Conservation (phyloP, 148 eudicot species). For the Fallopia convolvulus region DNA sequence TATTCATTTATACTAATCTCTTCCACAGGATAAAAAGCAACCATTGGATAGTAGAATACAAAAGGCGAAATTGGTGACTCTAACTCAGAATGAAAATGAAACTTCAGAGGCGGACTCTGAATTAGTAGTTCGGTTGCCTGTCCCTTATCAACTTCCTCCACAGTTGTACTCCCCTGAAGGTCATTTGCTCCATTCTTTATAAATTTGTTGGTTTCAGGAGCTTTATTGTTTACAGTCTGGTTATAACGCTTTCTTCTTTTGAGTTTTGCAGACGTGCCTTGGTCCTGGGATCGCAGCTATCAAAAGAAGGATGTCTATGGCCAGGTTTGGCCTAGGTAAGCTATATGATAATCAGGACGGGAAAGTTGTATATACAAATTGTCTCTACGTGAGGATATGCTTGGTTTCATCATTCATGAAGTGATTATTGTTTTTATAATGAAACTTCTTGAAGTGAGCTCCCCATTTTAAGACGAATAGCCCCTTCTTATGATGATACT, state of each 20-base stretch:
- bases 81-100: slow-evolving; percentile 42
- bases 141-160: slow-evolving; percentile 94
- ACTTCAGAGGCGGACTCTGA: slow-evolving; percentile 30
- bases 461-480: neutral
- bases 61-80: slow-evolving; percentile 59
- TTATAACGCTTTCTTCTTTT: neutral
- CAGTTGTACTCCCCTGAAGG: slow-evolving; percentile 67
- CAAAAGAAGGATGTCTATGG: slow-evolving; percentile 75
- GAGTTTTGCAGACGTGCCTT: slow-evolving; percentile 61
- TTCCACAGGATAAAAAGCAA: slow-evolving; percentile 30
- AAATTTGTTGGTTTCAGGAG: neutral
- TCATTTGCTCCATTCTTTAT: slow-evolving; percentile 13
- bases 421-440: neutral
- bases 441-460: neutral
- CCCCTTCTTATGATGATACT: neutral
- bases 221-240: neutral
- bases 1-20: neutral
- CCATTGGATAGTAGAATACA: slow-evolving; percentile 19
- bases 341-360: slow-evolving; percentile 38
- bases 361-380: slow-evolving; percentile 12
- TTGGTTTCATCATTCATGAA: neutral
- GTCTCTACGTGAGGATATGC: neutral
- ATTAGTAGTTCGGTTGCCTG: slow-evolving; percentile 49
- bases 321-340: slow-evolving; percentile 77
- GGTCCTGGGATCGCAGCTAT: slow-evolving; percentile 92